Percentiles rank a stretch among this genome's conserved stretches.
Evolutionary conservation across 495 filamentous ascomycete species (phyloP).

Genomic region (Barbatosphaeria neglecta): DNA sequence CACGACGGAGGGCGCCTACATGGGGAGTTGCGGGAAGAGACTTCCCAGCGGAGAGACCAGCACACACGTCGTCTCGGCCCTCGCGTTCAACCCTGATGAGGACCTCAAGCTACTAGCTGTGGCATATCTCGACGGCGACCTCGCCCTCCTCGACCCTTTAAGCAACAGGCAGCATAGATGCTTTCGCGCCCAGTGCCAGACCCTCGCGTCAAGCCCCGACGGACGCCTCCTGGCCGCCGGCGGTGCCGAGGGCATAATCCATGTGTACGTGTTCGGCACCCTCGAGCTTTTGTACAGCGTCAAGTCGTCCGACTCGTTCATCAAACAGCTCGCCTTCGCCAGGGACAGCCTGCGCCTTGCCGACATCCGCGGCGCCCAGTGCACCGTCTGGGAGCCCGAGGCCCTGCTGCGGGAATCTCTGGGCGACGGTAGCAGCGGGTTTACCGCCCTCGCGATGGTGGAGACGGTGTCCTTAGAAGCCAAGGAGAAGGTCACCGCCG

Average conservation of each 20-base stretch:
- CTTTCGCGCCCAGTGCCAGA: constrained; percentile 9
- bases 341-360: constrained; percentile 10
- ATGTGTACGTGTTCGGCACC: constrained; percentile 16
- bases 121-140: constrained; percentile 20
- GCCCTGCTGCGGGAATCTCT: constrained; percentile 5
- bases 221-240: constrained; percentile 12
- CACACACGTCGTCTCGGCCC: constrained; percentile 8
- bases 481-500: constrained; percentile 11
- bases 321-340: constrained; percentile 10
- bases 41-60: constrained; percentile 8
- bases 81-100: constrained; percentile 24
- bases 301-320: constrained; percentile 7
- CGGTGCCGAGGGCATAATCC: constrained; percentile 10
- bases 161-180: constrained; percentile 3
- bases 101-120: constrained; percentile 14
- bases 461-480: constrained; percentile 4
- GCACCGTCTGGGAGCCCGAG: constrained; percentile 12
- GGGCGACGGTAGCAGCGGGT: constrained; percentile 2
- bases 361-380: constrained; percentile 12
- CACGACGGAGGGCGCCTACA: constrained; percentile 8
- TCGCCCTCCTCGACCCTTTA: constrained; percentile 10
- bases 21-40: constrained; percentile 17
- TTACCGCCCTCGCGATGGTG: constrained; percentile 1
- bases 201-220: constrained; percentile 13
- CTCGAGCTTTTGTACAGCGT: constrained; percentile 10